Evolutionary conservation across 805 yeast species (phyloP).

Genomic region (Candida orba): DNA sequence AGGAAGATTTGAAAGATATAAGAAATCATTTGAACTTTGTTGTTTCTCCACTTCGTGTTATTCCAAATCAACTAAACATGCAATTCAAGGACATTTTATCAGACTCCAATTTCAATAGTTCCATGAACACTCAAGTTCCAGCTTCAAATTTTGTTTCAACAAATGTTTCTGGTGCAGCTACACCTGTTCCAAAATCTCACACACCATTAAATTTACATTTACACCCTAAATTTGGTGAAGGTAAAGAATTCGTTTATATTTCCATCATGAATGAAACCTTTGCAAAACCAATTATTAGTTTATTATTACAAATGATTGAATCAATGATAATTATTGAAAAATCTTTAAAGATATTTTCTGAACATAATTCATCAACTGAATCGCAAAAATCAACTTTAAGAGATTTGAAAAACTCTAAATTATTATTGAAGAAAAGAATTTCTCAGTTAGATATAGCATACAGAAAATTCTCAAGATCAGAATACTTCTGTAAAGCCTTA

Average conservation of each 20-base stretch:
- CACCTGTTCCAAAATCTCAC: constrained; percentile 29
- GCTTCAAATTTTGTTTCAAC: constrained; percentile 2
- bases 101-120: not conserved
- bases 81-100: constrained; percentile 4
- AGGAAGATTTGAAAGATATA: constrained; percentile 26
- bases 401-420: constrained; percentile 12
- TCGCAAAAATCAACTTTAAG: not conserved
- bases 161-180: constrained; percentile 20
- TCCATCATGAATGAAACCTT: constrained; percentile 28
- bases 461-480: constrained; percentile 29
- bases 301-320: constrained; percentile 28
- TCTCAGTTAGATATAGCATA: constrained; percentile 28
- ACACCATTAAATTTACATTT: not conserved
- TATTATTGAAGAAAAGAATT: constrained; percentile 24
- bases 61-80: constrained; percentile 26
- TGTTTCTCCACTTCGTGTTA: constrained; percentile 33
- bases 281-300: constrained; percentile 21
- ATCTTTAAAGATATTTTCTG: not conserved
- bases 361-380: not conserved
- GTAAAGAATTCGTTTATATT: constrained; percentile 19
- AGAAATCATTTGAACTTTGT: constrained; percentile 37
- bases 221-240: constrained; percentile 3
- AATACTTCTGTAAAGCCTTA: constrained; percentile 29
- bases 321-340: constrained; percentile 21
- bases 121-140: not conserved